Percentiles rank a stretch among this genome's conserved stretches.
phyloP scores from a whole-genome alignment of 1,139 yeast species.

The Saccharomycopsis crataegensis region DNA sequence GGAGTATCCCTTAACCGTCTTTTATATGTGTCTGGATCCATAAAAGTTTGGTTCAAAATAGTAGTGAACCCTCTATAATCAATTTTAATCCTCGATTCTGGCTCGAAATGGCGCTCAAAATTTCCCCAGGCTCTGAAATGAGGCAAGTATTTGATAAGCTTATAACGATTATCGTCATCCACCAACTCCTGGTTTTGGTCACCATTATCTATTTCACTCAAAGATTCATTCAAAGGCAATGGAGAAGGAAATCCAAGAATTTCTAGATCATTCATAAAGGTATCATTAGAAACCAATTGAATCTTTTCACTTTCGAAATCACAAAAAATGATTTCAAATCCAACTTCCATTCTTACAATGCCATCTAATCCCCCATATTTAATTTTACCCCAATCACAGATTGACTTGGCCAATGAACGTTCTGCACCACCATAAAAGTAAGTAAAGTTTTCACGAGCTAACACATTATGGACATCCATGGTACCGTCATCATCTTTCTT shows the following conservation, averaged over 20 bases:
- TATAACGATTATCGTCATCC: conserved; percentile 2
- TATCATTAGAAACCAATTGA: conserved; percentile 36
- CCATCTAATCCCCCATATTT: conserved; percentile 44
- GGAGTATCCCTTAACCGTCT: conserved; percentile 39
- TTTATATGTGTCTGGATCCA: conserved; percentile 39
- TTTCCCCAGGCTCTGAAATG: conserved; percentile 9
- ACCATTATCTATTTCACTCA: conserved; percentile 1
- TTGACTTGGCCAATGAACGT: conserved; percentile 35
- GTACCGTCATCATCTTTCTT: conserved; percentile 44
- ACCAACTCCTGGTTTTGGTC: not conserved
- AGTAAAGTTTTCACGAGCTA: conserved; percentile 27
- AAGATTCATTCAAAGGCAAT: conserved; percentile 9
- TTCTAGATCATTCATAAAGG: conserved; percentile 32
- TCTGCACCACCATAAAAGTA: conserved; percentile 33
- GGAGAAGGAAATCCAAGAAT: conserved; percentile 32
- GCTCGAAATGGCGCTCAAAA: conserved; percentile 26
- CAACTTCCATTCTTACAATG: conserved; percentile 44
- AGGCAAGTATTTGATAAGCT: not conserved
- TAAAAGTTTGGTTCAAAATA: conserved; percentile 39
- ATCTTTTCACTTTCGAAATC: conserved; percentile 38
- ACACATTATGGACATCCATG: conserved; percentile 49
- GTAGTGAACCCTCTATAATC: conserved; percentile 46
- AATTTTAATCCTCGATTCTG: conserved; percentile 39
- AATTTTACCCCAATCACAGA: conserved; percentile 44
- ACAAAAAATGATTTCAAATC: conserved; percentile 49